Percentiles rank a stretch among this genome's conserved stretches.
Conservation (phyloP, 208 protist genomes). For the Lotmaria passim region DNA sequence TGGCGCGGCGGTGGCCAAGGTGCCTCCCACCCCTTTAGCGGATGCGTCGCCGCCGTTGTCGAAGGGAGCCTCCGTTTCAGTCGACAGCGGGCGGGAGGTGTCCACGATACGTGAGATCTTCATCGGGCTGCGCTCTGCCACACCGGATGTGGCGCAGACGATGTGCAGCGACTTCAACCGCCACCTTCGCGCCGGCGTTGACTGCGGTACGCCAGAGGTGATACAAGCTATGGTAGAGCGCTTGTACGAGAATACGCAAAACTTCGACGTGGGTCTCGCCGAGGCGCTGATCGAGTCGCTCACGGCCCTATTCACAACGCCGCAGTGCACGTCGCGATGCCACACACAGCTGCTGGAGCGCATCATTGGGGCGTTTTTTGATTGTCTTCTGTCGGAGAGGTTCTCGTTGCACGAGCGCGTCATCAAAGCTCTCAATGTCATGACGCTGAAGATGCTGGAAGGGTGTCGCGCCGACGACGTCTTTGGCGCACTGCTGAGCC, state of each 20-base stretch:
- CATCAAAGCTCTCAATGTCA: conserved; percentile 84
- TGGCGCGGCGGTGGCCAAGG: neutral
- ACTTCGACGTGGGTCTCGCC: conserved; percentile 61
- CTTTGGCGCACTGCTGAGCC: conserved; percentile 79
- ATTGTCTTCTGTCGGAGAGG: conserved; percentile 83
- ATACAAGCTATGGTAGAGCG: conserved; percentile 84
- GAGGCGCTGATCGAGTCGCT: conserved; percentile 70
- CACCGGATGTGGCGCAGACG: conserved; percentile 46
- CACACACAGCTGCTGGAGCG: conserved; percentile 77
- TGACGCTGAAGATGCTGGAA: conserved; percentile 79
- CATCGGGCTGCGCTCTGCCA: conserved; percentile 69
- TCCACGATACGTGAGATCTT: conserved; percentile 86
- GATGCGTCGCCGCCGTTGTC: neutral
- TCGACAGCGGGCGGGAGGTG: conserved; percentile 38
- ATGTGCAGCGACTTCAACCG: conserved; percentile 78
- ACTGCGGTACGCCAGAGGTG: conserved; percentile 78
- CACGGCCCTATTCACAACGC: conserved; percentile 59
- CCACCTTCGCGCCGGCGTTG: conserved; percentile 62
- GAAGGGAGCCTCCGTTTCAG: neutral
- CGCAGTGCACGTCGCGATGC: conserved; percentile 54
- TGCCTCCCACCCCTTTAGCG: neutral
- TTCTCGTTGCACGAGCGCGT: conserved; percentile 74
- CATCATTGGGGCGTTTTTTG: conserved; percentile 79
- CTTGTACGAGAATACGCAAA: conserved; percentile 71
- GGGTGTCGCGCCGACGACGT: conserved; percentile 73